Evolutionary conservation across 2,329 filamentous ascomycete genomes (phyloP), one percentile per base, ranked within the genome.

Genomic region (Venturia nashicola): DNA sequence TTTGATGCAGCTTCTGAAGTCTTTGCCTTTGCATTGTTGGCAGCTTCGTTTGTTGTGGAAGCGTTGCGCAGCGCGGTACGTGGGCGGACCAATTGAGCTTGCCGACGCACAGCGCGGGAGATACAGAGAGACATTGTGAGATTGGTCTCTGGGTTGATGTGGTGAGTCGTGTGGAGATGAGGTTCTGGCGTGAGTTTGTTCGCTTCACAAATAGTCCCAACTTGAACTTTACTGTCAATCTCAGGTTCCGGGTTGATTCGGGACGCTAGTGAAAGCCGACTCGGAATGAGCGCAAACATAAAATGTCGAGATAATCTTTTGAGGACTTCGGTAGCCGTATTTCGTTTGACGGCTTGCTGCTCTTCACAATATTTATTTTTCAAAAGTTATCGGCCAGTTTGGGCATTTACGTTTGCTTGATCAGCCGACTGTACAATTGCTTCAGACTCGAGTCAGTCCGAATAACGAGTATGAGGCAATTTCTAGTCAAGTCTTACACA

Each of bases 1-100:
- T 91, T 91, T 71, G 80, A 74, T 65, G 70, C 68, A 39, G 71
- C 73, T 64, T 72, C 68, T 63, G 72, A 69, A 62, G 75, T 74
- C 67, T 74, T 77, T 67, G 79, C 77, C 73, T 80, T 80, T 59
- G 76, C 78, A 34, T 76, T 74, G 61, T 72, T 72, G 67, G 78
- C 73, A 68, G 75, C 76, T 70, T 79, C 76, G 68, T 78, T 73
- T 43, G 78, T 79, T 60, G 76, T 77, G 62, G 79, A 81, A 70
- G 78, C 78, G 71, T 78, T 76, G 74, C 79, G 79, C 65, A 77
- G 67, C 72, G 75, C 76, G 57, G 76, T 69, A 69, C 75, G 71
- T 66, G 75, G 72, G 68, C 76, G 71, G 8, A 43, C 18, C 68
- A 77, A 74, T 72, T 73, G 72, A 70, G 76, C 74, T 67, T 72